Evolutionary conservation across 108 stramenopile species (phyloP), one percentile per base, ranked within the genome.

Genomic region (Skeletonema marinoi): DNA sequence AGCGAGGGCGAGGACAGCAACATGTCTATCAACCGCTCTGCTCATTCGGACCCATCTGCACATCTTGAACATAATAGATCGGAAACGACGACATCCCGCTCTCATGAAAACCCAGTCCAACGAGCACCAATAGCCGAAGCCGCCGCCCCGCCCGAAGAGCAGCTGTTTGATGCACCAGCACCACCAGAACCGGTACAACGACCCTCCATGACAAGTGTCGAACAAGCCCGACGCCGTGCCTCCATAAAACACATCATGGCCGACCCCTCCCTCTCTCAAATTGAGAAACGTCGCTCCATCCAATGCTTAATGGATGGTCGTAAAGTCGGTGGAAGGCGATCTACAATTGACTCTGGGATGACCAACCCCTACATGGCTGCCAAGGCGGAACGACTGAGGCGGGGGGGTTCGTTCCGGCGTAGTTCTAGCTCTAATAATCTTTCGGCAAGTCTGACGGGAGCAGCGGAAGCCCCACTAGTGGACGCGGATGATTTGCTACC

Each of bases 291-390:
- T n/a, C 65, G 85, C 13, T 86, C 89, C 11, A 92, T 95, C 35
- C 94, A 95, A 68, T 68, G 70, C 67, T 51, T 95, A 17, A 95
- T 95, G 94, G 94, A 95, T 74, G 94, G 94, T 17, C 78, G 94
- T 14, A 41, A 66, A 32, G 61, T 42, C 25, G 67, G 66, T 32
- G 72, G 64, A 31, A 32, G 62, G 1, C 33, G 74, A 7, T 65
- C 30, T 32, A 74, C 70, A 16, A 71, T 60, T 29, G 70, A 74
- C 12, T 68, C 60, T 8, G 66, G 38, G 4, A 32, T 33, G 17
- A 82, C 74, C 5, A 71, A 82, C 39, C 68, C 73, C 32, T 71
- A 59, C 56, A 60, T 70, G 68, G 66, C 70, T 64, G 80, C 80
- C 60, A 63, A 65, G 68, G 13, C 6, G 25, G 25, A 25, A 25